Base-by-base conservation (phyloP, 2,329 filamentous ascomycete genomes). In the Lachnellula suecica region DNA sequence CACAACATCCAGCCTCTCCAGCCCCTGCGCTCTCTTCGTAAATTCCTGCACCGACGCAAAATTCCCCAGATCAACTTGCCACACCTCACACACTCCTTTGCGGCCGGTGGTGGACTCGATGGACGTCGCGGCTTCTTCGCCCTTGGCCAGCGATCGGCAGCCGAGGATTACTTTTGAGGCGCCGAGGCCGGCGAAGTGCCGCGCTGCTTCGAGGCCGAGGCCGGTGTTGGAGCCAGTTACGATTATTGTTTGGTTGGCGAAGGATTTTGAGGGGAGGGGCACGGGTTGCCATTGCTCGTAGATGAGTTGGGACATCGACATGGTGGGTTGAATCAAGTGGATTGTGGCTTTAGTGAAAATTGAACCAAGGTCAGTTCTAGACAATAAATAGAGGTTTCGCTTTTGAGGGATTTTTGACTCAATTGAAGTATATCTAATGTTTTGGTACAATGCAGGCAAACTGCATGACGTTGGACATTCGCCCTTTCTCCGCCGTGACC, bases 1-100 rank as follows among this genome's bases (percentile, higher is more conserved):
- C 37, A 74, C 63, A 34, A 71, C 69, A 56, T 79, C 75, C 7
- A 79, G 53, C 4, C 73, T 69, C 2, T 65, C 51, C 10, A 77
- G 66, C 22, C 69, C 57, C 9, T 67, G 57, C 6, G 37, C 47
- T 19, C 27, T 42, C 47, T 49, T 42, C 31, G 37, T 52, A 46
- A 29, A 55, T 8, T 27, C 23, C 25, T 53, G 29, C 17, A 55
- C 51, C 23, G 25, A 44, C 6, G 25, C 50, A 20, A 37, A 55
- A n/a, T 31, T 44, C 22, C 34, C 49, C 17, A 55, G 27, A 19
- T 55, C 53, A 10, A 53, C 22, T 25, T 55, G 17, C 53, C 53
- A 55, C 22, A 43, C 44, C 9, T 47, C 45, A 13, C 48, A 43
- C 34, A 45, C 24, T 17, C 25, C 25, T 11, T 22, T 29, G 35